Base-by-base conservation (phyloP, 306 rosid genomes). In the Prunus dulcis region DNA sequence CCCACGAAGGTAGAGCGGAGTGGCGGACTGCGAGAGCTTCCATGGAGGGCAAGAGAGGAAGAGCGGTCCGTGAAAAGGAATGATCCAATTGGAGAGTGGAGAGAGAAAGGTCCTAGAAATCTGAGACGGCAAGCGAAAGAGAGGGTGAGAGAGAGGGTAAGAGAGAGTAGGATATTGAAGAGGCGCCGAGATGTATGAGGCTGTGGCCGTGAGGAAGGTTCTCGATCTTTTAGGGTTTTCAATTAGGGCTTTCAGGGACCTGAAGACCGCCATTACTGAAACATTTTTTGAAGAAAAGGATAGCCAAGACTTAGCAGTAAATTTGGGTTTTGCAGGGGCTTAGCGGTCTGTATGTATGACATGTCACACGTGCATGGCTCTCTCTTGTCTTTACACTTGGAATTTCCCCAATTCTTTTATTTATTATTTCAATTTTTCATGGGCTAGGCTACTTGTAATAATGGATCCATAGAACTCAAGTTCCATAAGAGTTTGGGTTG, bases 21-120 rank as follows among this genome's bases (percentile, higher is more conserved):
- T 90, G 50, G 98, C 94, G 76, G 98, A 89, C 78, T 94, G 96
- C 17, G 92, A 92, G 58, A 94, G 95, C 82, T 92, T 94, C 96
- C 98, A 94, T 0, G 96, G 98, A 1, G 96, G 97, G 9, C 57
- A 84, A 62, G 86, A 82, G 28, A 94, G 89, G 82, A 94, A 91
- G 71, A 91, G 96, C 45, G 96, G 98, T 1, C 95, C 91, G 10
- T 82, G 91, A 28, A 80, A 69, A 12, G 86, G 86, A 1, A 69
- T 19, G 43, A 85, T 46, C 86, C 87, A 89, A 41, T 76, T 84
- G 72, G 91, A 82, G 34, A 87, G 45, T 3, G 86, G 89, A 61
- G 87, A 82, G 28, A 87, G 79, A 49, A 88, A 78, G 76, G 81
- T 62, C 18, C 76, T 18, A 43, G 82, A 80, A 22, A 61, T n/a